Evolutionary conservation across 73 alveolate species (phyloP).

Genomic region (Stentor coeruleus): DNA sequence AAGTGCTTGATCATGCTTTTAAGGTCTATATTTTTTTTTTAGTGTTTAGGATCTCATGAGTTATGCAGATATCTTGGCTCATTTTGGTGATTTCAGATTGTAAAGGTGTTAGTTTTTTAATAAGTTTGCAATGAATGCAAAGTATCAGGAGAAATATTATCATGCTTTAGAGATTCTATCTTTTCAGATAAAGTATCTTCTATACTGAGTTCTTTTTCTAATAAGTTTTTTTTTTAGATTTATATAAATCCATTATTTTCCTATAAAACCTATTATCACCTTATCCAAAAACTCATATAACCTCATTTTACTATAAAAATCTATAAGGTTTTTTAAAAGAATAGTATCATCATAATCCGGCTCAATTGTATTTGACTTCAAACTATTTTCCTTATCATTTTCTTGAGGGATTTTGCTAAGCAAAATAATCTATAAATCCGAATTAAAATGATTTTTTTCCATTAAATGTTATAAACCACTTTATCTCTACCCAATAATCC

Average conservation of each 20-base stretch:
- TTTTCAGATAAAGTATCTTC: neutral
- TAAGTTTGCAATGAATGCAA: neutral
- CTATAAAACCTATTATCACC: too few relatives aligned
- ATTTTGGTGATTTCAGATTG: neutral
- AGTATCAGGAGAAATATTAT: neutral
- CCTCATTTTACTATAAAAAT: too few relatives aligned
- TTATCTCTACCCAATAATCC: too few relatives aligned
- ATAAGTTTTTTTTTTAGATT: too few relatives aligned
- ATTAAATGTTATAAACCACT: too few relatives aligned
- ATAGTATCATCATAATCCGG: neutral
- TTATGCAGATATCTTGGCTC: neutral
- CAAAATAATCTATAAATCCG: too few relatives aligned
- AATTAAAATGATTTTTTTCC: too few relatives aligned
- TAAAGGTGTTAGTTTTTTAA: neutral
- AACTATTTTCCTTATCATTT: too few relatives aligned
- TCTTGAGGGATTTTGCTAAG: too few relatives aligned
- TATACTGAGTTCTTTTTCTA: neutral
- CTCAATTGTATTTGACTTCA: neutral
- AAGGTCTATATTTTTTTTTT: neutral
- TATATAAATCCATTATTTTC: too few relatives aligned
- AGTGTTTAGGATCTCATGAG: neutral
- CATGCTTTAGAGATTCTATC: neutral
- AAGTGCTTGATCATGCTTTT: neutral
- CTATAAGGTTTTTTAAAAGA: neutral
- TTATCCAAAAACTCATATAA: too few relatives aligned